phyloP scores from a whole-genome alignment of 2,329 filamentous ascomycete genomes.

The Blastomyces parvus region DNA sequence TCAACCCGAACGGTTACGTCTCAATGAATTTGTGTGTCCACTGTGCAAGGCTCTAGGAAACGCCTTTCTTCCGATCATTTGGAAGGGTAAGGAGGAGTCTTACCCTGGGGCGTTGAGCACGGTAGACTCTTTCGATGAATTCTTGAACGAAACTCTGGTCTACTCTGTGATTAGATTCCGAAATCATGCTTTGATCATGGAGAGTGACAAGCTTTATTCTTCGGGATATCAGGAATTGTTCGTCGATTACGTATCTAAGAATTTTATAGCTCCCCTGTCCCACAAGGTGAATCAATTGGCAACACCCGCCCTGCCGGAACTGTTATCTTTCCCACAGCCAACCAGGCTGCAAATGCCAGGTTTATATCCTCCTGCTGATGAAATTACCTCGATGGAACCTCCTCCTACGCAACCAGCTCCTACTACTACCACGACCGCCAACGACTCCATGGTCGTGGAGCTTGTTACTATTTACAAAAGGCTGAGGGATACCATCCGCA shows the following conservation, averaged over 20 bases:
- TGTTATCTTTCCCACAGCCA: conserved; percentile 23
- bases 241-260: conserved; percentile 42
- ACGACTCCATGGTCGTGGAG: conserved; percentile 35
- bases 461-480: conserved; percentile 48
- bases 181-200: conserved; percentile 37
- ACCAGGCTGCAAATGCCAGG: conserved; percentile 31
- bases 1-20: conserved; percentile 70
- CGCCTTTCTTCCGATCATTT: conserved; percentile 85
- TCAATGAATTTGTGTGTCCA: conserved; percentile 90
- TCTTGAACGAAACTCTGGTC: conserved; percentile 54
- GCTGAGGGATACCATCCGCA: conserved; percentile 45
- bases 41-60: conserved; percentile 96
- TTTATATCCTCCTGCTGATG: conserved; percentile 30
- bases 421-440: conserved; percentile 17
- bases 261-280: conserved; percentile 43
- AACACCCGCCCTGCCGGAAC: conserved; percentile 22
- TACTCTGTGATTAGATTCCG: conserved; percentile 39
- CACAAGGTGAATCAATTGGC: conserved; percentile 30
- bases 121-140: conserved; percentile 54
- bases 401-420: conserved; percentile 17
- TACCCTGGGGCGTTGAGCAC: conserved; percentile 64
- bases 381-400: conserved; percentile 20
- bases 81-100: conserved; percentile 82
- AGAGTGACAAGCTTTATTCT: conserved; percentile 26
- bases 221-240: conserved; percentile 41